Evolutionary conservation across 106 monocot species (phyloP).

Genomic region (Dendrobium huoshanense): DNA sequence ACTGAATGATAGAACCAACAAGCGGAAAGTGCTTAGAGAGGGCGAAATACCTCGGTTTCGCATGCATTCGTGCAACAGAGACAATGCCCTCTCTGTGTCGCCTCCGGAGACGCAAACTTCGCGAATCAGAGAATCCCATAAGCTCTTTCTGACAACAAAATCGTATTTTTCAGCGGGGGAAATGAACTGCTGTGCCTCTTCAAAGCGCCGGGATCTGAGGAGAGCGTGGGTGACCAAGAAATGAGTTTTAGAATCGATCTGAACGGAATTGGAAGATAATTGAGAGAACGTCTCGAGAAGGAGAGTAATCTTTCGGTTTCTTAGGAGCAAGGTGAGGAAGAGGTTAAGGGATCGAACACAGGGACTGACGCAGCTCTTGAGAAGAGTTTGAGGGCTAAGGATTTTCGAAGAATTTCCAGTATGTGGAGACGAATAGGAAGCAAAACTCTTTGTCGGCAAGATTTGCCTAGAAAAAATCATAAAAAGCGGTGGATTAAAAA

Average conservation of each 20-base stretch:
- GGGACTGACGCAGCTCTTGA: conserved; percentile 45
- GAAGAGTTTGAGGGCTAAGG: conserved; percentile 21
- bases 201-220: conserved; percentile 30
- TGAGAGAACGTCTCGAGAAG: conserved; percentile 53
- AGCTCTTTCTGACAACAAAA: conserved; percentile 15
- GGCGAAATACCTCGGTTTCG: conserved; percentile 22
- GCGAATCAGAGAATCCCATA: conserved; percentile 46
- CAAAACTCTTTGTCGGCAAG: background rate
- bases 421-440: conserved; percentile 7
- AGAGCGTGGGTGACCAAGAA: conserved; percentile 36
- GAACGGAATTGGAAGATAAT: conserved; percentile 32
- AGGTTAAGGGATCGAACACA: conserved; percentile 34
- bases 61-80: conserved; percentile 40
- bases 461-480: conserved; percentile 5
- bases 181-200: conserved; percentile 37
- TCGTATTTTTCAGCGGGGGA: conserved; percentile 6
- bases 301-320: conserved; percentile 24
- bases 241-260: conserved; percentile 21
- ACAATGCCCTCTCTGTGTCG: conserved; percentile 45
- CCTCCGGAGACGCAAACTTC: conserved; percentile 33
- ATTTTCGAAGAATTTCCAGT: background rate
- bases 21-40: conserved; percentile 27
- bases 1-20: conserved; percentile 34
- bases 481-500: background rate
- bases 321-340: conserved; percentile 45